A percentile compares a stretch with the other conserved stretches of the same genome.
These are phyloP conservation scores for Geoglossum cookeanum DNA, from an alignment of 2,329 filamentous ascomycete genomes.

Conservation along the genomic window DNA sequence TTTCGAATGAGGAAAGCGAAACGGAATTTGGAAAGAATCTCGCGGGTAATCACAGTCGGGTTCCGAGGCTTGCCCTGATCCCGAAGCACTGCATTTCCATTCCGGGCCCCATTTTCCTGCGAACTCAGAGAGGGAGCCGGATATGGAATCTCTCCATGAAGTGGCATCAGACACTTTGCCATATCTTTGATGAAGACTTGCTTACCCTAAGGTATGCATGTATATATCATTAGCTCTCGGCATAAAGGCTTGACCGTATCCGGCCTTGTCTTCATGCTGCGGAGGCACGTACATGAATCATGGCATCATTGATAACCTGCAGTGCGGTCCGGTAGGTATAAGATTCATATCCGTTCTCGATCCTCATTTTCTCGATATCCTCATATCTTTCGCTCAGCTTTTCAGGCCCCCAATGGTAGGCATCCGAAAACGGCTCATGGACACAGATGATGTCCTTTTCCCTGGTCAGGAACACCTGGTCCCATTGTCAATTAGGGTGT, in stretches of 20 bases:
- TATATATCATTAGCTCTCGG: constrained; percentile 19
- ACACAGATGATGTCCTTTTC: constrained; percentile 62
- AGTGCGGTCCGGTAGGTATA: constrained; percentile 51
- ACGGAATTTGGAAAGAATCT: constrained; percentile 61
- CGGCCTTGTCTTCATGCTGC: constrained; percentile 34
- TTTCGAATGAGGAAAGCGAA: constrained; percentile 96
- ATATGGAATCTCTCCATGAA: constrained; percentile 43
- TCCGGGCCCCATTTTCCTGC: constrained; percentile 7
- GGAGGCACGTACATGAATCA: constrained; percentile 27
- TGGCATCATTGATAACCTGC: constrained; percentile 55
- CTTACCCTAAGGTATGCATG: constrained; percentile 42
- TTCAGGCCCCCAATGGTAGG: constrained; percentile 91
- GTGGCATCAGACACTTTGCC: constrained; percentile 74
- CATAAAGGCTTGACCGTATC: constrained; percentile 39
- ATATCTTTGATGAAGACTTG: constrained; percentile 98
- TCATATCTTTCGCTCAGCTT: constrained; percentile 63
- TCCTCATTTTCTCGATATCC: constrained; percentile 37
- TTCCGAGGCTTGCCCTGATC: constrained; percentile 41
- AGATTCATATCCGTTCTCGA: constrained; percentile 27
- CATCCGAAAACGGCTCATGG: constrained; percentile 93
- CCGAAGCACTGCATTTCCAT: neutral
- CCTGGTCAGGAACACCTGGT: constrained; percentile 88
- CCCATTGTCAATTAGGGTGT: no score
- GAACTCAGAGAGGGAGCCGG: constrained; percentile 55
- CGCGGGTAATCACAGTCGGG: constrained; percentile 64